Conservation (phyloP, 1,139 yeast species). For the Lodderomyces jiufengensis region DNA sequence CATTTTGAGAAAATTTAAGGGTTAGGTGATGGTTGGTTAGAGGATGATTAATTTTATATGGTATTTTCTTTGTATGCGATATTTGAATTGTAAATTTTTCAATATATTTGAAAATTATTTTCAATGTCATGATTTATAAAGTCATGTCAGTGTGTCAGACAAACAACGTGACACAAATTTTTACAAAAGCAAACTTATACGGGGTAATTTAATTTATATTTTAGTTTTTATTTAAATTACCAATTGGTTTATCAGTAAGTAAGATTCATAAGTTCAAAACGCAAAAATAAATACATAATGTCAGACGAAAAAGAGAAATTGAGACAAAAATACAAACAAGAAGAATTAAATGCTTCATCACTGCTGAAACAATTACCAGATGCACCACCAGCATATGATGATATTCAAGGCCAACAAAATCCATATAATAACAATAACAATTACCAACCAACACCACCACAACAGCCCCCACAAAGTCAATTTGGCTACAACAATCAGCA, state of each 20-base stretch:
- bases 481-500: not conserved
- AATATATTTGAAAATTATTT: not conserved
- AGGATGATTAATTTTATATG: too few relatives aligned
- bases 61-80: too few relatives aligned
- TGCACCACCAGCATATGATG: conserved; percentile 16
- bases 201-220: too few relatives aligned
- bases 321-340: conserved; percentile 7
- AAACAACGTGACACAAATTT: not conserved
- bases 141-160: not conserved
- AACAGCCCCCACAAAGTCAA: conserved; percentile 8
- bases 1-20: too few relatives aligned
- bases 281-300: not conserved
- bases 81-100: not conserved
- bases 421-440: conserved; percentile 4
- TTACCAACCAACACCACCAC: conserved; percentile 5
- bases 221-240: too few relatives aligned
- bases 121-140: too few relatives aligned
- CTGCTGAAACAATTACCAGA: conserved; percentile 5
- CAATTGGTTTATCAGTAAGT: too few relatives aligned
- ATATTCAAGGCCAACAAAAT: conserved; percentile 10
- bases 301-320: conserved; percentile 9
- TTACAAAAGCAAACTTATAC: too few relatives aligned
- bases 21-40: too few relatives aligned
- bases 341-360: conserved; percentile 4
- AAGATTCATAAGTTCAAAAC: too few relatives aligned